These are phyloP conservation scores for Xanthoceras sorbifolium DNA, from an alignment of 345 rosid genomes.

Conservation along the genomic window DNA sequence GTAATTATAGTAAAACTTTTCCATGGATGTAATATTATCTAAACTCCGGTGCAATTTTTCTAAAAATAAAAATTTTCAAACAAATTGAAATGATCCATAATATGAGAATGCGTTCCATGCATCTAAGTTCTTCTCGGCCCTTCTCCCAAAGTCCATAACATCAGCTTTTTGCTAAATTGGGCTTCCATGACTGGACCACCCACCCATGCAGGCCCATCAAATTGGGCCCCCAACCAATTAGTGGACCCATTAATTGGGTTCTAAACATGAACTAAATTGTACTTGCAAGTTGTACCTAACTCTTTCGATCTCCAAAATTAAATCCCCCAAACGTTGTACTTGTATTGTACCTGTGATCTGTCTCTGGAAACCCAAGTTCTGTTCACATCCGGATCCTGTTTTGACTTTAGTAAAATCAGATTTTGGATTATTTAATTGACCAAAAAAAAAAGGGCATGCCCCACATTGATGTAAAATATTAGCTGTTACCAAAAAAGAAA, in stretches of 20 bases:
- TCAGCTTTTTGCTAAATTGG: background rate
- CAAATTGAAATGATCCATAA: no score
- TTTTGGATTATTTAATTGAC: background rate
- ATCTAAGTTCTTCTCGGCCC: no score
- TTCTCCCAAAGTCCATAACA: no score
- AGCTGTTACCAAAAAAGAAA: background rate
- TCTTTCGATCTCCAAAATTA: background rate
- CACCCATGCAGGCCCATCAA: background rate
- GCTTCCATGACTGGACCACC: background rate
- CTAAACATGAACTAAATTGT: no score
- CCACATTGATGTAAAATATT: background rate
- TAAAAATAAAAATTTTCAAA: no score
- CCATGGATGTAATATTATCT: no score
- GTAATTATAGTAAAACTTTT: no score
- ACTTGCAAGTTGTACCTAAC: background rate
- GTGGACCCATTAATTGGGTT: background rate
- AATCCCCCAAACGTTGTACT: background rate
- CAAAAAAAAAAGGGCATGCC: background rate
- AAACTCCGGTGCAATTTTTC: no score
- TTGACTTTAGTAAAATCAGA: background rate
- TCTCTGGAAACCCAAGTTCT: background rate
- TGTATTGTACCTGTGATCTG: background rate
- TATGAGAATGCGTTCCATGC: no score
- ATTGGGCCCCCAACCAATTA: background rate
- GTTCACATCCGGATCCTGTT: background rate